These are phyloP conservation scores for Pichia scutulata DNA, from an alignment of 805 yeast genomes.

Conservation along the genomic window DNA sequence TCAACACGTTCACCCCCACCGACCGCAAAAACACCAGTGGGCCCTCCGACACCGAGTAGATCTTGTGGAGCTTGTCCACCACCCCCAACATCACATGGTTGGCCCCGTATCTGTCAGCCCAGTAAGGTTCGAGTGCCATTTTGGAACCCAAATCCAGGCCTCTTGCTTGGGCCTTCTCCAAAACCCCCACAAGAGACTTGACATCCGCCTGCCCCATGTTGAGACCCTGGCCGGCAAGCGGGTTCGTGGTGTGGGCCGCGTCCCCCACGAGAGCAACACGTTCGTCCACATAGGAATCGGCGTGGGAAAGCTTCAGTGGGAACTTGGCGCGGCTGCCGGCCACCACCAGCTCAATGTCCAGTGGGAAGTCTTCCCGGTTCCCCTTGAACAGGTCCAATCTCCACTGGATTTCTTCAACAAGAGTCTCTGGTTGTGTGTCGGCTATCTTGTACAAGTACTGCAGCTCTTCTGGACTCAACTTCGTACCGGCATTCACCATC, in stretches of 20 bases:
- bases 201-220: slow-evolving; percentile 98
- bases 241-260: slow-evolving; percentile 97
- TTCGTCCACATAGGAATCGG: slow-evolving; percentile 78
- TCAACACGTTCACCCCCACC: slow-evolving; percentile 64
- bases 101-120: slow-evolving; percentile 70
- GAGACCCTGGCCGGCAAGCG: slow-evolving; percentile 95
- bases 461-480: slow-evolving; percentile 71
- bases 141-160: slow-evolving; percentile 86
- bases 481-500: slow-evolving; percentile 79
- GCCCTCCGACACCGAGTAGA: slow-evolving; percentile 63
- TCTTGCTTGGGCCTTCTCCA: slow-evolving; percentile 62
- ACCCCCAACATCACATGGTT: slow-evolving; percentile 80
- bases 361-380: slow-evolving; percentile 55
- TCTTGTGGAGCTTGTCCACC: slow-evolving; percentile 85
- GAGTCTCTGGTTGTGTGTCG: slow-evolving; percentile 33
- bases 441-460: slow-evolving; percentile 52
- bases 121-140: slow-evolving; percentile 78
- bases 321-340: slow-evolving; percentile 72
- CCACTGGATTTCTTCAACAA: slow-evolving; percentile 68
- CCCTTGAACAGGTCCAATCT: slow-evolving; percentile 40
- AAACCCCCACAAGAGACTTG: slow-evolving; percentile 53
- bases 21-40: slow-evolving; percentile 75
- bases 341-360: slow-evolving; percentile 51
- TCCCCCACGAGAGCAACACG: slow-evolving; percentile 94
- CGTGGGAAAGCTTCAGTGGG: slow-evolving; percentile 83